Conservation (phyloP, 2,329 filamentous ascomycete species). For the Fonsecaea multimorphosa region DNA sequence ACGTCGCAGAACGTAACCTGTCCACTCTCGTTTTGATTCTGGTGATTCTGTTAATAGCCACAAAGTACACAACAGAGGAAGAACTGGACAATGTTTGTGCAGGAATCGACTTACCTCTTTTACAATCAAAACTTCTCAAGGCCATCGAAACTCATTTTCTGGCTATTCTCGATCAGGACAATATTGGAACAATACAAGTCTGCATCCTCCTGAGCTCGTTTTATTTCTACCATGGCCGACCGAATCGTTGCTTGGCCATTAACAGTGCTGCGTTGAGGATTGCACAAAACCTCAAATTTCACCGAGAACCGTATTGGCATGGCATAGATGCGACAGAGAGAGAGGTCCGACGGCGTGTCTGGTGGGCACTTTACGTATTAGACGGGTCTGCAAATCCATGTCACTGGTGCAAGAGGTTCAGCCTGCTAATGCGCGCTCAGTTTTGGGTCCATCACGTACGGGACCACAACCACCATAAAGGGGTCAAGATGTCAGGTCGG, state of each 20-base stretch:
- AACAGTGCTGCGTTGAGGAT: conserved; percentile 49
- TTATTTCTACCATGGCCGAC: conserved; percentile 19
- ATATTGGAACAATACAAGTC: conserved; percentile 23
- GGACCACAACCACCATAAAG: conserved; percentile 7
- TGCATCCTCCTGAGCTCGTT: conserved; percentile 16
- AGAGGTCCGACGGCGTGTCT: conserved; percentile 49
- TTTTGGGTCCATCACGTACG: conserved; percentile 18
- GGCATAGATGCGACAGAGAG: conserved; percentile 38
- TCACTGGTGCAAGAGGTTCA: background rate
- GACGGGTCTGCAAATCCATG: conserved; percentile 34
- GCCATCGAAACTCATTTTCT: conserved; percentile 46
- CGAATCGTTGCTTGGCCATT: conserved; percentile 22
- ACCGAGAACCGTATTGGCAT: conserved; percentile 40
- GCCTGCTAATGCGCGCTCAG: background rate
- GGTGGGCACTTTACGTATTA: conserved; percentile 54
- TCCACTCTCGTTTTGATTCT: conserved; percentile 48
- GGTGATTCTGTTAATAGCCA: conserved; percentile 47
- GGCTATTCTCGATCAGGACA: conserved; percentile 50
- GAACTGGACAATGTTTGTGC: conserved; percentile 22
- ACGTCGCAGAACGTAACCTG: conserved; percentile 44
- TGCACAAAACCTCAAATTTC: conserved; percentile 46
- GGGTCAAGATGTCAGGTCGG: conserved; percentile 3
- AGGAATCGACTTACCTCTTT: conserved; percentile 21
- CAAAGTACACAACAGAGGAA: conserved; percentile 46
- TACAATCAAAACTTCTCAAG: conserved; percentile 17